phyloP scores from a whole-genome alignment of 495 filamentous ascomycete species.

The Podospora conica region DNA sequence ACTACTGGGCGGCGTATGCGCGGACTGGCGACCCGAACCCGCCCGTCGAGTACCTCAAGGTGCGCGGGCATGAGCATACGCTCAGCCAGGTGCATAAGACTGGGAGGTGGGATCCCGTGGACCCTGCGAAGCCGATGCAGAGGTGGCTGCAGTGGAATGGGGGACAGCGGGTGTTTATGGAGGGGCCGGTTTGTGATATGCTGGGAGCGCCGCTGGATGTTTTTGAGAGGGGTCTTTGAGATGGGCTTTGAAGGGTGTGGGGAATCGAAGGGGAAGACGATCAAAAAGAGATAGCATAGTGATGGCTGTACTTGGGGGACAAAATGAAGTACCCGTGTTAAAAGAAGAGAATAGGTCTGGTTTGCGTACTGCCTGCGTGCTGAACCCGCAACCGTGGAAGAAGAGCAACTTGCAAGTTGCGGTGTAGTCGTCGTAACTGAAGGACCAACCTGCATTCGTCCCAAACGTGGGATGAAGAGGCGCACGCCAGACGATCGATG shows the following conservation, averaged over 20 bases:
- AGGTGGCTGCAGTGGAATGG: slow-evolving; percentile 29
- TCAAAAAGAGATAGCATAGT: neutral
- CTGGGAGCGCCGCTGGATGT: slow-evolving; percentile 19
- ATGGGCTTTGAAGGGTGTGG: neutral
- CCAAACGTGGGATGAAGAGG: neutral
- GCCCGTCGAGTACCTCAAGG: slow-evolving; percentile 12
- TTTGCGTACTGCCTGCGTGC: neutral
- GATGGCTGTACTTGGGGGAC: neutral
- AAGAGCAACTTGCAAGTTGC: neutral
- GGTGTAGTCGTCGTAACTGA: neutral
- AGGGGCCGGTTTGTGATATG: slow-evolving; percentile 18
- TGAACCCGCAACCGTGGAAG: neutral
- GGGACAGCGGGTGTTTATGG: slow-evolving; percentile 18
- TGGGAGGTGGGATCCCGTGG: slow-evolving; percentile 22
- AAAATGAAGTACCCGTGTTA: neutral
- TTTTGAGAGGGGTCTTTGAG: slow-evolving; percentile 15
- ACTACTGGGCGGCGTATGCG: slow-evolving; percentile 27
- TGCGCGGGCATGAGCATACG: slow-evolving; percentile 18
- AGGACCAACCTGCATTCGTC: neutral
- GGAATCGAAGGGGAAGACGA: neutral
- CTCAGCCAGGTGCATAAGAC: slow-evolving; percentile 15
- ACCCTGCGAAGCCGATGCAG: slow-evolving; percentile 11
- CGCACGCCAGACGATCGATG: neutral
- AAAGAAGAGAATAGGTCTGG: neutral
- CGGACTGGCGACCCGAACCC: slow-evolving; percentile 25